Percentiles rank a stretch among this genome's conserved stretches.
Evolutionary conservation across 176 grass and related monocot species (phyloP).

Genomic region (Rhipidocladum racemiflorum): DNA sequence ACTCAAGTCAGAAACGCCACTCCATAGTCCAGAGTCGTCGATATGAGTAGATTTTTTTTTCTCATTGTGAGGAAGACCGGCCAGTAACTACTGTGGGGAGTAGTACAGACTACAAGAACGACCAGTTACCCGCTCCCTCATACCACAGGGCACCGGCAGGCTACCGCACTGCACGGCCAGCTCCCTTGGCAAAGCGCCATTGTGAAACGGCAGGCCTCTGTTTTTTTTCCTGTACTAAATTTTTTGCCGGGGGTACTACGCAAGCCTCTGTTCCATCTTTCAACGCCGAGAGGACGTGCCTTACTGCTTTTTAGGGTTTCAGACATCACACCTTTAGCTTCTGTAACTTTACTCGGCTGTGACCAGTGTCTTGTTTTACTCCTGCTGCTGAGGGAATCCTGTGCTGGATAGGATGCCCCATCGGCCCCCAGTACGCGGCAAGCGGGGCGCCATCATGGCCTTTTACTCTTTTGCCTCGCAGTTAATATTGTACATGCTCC

Average conservation of each 20-base stretch:
- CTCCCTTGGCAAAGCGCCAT: background rate
- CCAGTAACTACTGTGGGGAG: background rate
- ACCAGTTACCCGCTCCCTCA: background rate
- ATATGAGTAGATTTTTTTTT: background rate
- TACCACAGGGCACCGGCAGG: background rate
- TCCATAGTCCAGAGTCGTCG: background rate
- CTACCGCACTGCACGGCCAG: background rate
- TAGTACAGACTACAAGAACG: background rate
- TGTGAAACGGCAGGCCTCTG: background rate
- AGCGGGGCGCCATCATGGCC: background rate
- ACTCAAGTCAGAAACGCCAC: background rate
- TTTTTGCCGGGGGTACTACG: background rate
- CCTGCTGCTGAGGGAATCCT: constrained; percentile 25
- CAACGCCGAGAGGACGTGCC: constrained; percentile 13
- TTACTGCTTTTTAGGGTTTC: constrained; percentile 18
- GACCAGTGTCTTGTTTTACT: background rate
- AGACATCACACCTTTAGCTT: constrained; percentile 20
- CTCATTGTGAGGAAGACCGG: background rate
- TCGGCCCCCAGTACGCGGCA: constrained; percentile 18
- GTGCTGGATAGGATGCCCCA: constrained; percentile 16
- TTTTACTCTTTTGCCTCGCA: background rate
- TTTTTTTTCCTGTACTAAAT: background rate
- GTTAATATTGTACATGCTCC: background rate
- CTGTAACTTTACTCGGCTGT: background rate
- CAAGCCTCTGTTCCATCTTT: background rate